phyloP scores from a whole-genome alignment of 2,329 filamentous ascomycete species.

The Aspergillus tamarii region DNA sequence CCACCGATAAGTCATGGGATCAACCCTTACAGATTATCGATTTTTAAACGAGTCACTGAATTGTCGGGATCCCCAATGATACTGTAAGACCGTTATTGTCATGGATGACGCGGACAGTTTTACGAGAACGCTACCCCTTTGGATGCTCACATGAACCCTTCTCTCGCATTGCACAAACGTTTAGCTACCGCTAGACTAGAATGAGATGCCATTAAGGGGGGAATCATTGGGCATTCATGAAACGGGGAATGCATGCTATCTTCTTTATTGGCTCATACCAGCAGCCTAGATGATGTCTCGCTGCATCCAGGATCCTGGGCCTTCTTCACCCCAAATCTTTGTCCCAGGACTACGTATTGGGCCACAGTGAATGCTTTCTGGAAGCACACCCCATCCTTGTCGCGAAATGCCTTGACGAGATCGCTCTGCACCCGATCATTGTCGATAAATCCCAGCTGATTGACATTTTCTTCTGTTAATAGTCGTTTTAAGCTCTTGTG shows the following conservation, averaged over 20 bases:
- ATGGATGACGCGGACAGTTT: background rate
- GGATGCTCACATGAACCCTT: background rate
- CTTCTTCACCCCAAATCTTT: constrained; percentile 46
- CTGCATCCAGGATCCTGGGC: constrained; percentile 5
- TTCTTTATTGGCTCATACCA: background rate
- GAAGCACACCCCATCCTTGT: constrained; percentile 39
- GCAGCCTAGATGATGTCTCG: background rate
- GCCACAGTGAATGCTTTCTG: constrained; percentile 43
- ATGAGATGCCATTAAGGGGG: background rate
- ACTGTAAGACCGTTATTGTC: background rate
- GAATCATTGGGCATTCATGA: background rate
- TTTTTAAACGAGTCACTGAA: background rate
- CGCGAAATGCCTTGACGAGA: constrained; percentile 44
- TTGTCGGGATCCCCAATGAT: background rate
- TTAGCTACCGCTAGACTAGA: background rate
- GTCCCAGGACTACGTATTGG: constrained; percentile 49
- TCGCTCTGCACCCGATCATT: constrained; percentile 39
- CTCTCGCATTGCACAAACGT: background rate
- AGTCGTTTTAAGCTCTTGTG: constrained; percentile 35
- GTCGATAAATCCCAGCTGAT: constrained; percentile 46
- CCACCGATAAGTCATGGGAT: constrained; percentile 5
- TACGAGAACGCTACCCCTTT: background rate
- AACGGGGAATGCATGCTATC: background rate
- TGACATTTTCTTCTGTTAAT: constrained; percentile 42
- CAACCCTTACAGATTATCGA: background rate